Base-by-base conservation (phyloP, 2,329 filamentous ascomycete species). In the Ascochyta koolunga region DNA sequence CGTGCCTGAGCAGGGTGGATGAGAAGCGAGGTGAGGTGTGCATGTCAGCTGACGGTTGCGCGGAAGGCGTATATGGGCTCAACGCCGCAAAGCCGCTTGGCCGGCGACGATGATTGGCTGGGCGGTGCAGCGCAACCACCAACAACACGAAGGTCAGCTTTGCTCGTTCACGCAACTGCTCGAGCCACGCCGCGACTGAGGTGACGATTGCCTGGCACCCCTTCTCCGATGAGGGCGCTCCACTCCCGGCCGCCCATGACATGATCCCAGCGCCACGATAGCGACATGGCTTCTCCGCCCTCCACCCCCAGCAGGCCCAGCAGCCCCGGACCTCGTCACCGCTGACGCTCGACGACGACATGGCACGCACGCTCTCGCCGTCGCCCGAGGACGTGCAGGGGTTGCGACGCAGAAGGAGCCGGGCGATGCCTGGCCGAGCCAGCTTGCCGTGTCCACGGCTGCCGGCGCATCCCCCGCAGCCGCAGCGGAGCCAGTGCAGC, bases 251-350 rank as follows among this genome's bases (percentile, higher is more conserved):
- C 58, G 47, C 58, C 54, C 53, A 58, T 62, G 68, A 65, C 66
- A 59, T 62, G 64, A 57, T 57, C 62, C 62, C 50, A 45, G 48
- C 48, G n/a, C 46, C 18, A 52, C 49, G 22, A 54, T 64, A 75
- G 41, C 49, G 42, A 56, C 65, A 74, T 75, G 71, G 70, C 50
- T 55, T 69, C 68, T 58, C 66, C 69, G 52, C 68, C 60, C 54
- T 66, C 66, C 35, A 54, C 57, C 18, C 69, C 69, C 53, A 59
- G 58, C 54, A 67, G 63, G 16, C 62, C 62, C 55, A 65, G 61
- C 47, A 61, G 16, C 62, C 62, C 55, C 65, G 61, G 48, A 61
- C 69, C 25, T 59, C 60, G 25, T 70, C 72, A 56, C 69, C 72
- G 41, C 57, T 58, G 50, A 56, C 64, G 32, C 58, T 60, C 41